phyloP scores from a whole-genome alignment of 2,329 filamentous ascomycete genomes.

The Ceratocystis eucalypticola region DNA sequence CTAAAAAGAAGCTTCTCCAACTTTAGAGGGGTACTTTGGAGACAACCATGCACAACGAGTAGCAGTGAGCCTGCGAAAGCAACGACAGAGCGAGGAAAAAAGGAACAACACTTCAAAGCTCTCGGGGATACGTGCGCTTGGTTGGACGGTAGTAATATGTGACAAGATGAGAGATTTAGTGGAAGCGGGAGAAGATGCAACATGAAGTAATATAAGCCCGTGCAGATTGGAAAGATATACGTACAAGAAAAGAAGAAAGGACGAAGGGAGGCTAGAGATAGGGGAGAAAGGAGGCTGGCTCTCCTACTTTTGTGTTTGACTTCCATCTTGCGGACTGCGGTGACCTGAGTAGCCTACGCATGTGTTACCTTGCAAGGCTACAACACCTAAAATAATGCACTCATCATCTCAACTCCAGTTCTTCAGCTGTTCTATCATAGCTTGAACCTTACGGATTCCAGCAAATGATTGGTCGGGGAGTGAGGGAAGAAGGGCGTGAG shows the following conservation, averaged over 20 bases:
- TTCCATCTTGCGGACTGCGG: too few relatives aligned
- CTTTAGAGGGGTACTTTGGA: not conserved
- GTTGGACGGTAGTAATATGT: not conserved
- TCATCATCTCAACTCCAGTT: not conserved
- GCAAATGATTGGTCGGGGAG: not conserved
- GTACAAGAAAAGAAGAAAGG: not conserved
- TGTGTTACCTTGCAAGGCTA: not conserved
- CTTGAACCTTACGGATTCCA: not conserved
- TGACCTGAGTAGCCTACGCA: not conserved
- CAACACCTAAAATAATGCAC: not conserved
- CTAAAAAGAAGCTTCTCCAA: slow-evolving; percentile 8
- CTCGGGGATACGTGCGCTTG: not conserved
- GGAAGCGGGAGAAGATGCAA: not conserved
- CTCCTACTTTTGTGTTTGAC: not conserved
- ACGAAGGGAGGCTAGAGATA: not conserved
- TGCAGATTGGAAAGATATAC: not conserved
- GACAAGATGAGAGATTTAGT: not conserved
- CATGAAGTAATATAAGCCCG: too few relatives aligned
- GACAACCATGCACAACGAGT: not conserved
- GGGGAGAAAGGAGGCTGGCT: not conserved
- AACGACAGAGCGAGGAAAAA: not conserved
- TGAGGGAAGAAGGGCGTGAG: not conserved
- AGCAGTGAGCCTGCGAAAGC: not conserved
- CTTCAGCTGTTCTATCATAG: not conserved
- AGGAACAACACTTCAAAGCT: not conserved